Evolutionary conservation across 106 monocot genomes (phyloP).

Genomic region (Dendrobium catenatum): DNA sequence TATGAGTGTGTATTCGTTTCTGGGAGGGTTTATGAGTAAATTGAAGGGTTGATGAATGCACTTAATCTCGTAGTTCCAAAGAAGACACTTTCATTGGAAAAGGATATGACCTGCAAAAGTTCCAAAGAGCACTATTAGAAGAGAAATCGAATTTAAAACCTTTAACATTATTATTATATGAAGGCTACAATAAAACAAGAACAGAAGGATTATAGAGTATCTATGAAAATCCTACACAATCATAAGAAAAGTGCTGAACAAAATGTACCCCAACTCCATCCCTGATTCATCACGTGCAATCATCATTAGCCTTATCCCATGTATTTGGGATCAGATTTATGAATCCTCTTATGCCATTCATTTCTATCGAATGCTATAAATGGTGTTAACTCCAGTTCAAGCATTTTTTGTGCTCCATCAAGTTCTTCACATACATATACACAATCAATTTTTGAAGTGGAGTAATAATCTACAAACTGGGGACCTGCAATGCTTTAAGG

Average conservation of each 20-base stretch:
- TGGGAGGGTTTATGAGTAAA: neutral
- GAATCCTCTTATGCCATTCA: neutral
- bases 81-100: slow-evolving; percentile 9
- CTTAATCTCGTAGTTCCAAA: neutral
- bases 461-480: neutral
- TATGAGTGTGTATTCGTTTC: neutral
- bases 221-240: neutral
- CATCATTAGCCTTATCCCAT: neutral
- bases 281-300: neutral
- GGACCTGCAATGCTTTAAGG: too few relatives aligned
- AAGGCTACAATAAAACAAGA: neutral
- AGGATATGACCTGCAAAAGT: slow-evolving; percentile 71
- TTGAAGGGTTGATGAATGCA: neutral
- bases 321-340: neutral
- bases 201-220: neutral
- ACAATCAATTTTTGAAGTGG: neutral
- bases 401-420: neutral
- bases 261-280: neutral
- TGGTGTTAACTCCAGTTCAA: neutral
- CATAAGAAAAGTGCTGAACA: neutral
- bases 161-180: neutral
- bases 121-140: slow-evolving; percentile 1
- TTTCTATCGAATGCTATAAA: neutral
- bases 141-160: neutral
- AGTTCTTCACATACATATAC: neutral